Evolutionary conservation across 2,329 filamentous ascomycete species (phyloP), one percentile per base, ranked within the genome.

Genomic region (Cytospora schulzeri): DNA sequence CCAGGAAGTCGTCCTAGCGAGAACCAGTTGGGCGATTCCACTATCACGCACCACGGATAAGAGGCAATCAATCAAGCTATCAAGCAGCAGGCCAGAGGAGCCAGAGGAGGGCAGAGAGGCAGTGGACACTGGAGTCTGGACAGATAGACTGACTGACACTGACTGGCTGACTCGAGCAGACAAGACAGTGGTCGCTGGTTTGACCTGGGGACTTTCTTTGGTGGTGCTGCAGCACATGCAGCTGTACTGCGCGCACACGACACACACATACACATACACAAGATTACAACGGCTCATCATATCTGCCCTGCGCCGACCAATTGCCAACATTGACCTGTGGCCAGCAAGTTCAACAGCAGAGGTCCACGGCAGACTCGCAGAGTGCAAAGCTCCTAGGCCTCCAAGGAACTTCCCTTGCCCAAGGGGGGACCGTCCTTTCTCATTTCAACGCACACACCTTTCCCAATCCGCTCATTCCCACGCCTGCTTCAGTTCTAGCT

Each of bases 361-460:
- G 35, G 52, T 56, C 60, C 60, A 56, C 52, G 60, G 52, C 60
- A 41, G 45, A 48, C n/a, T 24, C n/a, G 45, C n/a, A 24, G 45
- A 62, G 55, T 38, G 54, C 59, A 61, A 55, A 61, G 59, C 59
- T 60, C 28, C 51, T 51, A 41, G 9, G 17, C 19, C n/a, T 48
- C 22, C 45, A 48, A 33, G 60, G 60, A 35, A 35, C 48, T 50
- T 35, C 60, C 52, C 52, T 38, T 50, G 59, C 52, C 52, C 54
- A 56, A 50, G 55, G n/a, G n/a, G n/a, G n/a, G 38, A 51, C 28
- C 41, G 52, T n/a, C 60, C 52, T 62, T 50, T 6, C 55, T 62
- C 60, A 62, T 28, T 56, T 56, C 60, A 50, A 62, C 60, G 41
- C 55, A 54, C 60, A 62, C 60, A 56, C 60, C 60, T 38, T 38